A percentile compares a stretch with the other conserved stretches of the same genome.
phyloP scores from a whole-genome alignment of 2,329 filamentous ascomycete genomes.

The Alternaria brassicae region DNA sequence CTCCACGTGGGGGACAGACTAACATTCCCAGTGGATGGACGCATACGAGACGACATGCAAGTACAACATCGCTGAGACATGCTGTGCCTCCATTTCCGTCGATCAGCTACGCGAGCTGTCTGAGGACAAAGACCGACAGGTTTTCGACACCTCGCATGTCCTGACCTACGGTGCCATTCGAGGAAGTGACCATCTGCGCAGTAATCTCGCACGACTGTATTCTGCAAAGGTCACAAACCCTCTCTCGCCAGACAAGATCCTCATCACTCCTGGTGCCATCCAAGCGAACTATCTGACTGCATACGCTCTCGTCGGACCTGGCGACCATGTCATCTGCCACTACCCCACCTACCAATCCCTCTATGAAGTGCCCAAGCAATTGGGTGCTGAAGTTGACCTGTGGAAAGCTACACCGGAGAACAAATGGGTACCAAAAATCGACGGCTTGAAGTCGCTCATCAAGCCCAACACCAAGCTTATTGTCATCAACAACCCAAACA shows the following conservation, averaged over 20 bases:
- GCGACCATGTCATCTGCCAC: constrained; percentile 85
- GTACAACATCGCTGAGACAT: constrained; percentile 81
- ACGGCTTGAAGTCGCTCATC: constrained; percentile 70
- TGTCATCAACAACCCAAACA: constrained; percentile 78
- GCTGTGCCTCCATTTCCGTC: constrained; percentile 75
- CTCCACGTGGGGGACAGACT: constrained; percentile 14
- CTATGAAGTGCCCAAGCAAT: constrained; percentile 74
- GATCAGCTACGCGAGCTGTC: constrained; percentile 69
- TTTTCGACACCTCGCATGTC: constrained; percentile 61
- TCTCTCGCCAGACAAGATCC: constrained; percentile 67
- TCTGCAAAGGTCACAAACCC: constrained; percentile 60
- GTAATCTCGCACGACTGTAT: constrained; percentile 70
- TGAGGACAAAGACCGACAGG: constrained; percentile 60
- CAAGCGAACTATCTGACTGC: constrained; percentile 83
- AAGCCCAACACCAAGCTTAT: constrained; percentile 75
- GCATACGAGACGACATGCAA: constrained; percentile 60
- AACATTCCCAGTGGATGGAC: constrained; percentile 62
- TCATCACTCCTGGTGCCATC: constrained; percentile 83
- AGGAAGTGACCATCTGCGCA: constrained; percentile 69
- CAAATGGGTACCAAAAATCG: constrained; percentile 70
- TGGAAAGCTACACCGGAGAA: constrained; percentile 74
- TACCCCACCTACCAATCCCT: constrained; percentile 86
- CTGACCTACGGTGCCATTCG: constrained; percentile 78
- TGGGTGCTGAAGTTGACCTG: constrained; percentile 78
- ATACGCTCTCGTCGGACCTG: constrained; percentile 73